Conservation (phyloP, 805 yeast species). For the Spathaspora boniae region DNA sequence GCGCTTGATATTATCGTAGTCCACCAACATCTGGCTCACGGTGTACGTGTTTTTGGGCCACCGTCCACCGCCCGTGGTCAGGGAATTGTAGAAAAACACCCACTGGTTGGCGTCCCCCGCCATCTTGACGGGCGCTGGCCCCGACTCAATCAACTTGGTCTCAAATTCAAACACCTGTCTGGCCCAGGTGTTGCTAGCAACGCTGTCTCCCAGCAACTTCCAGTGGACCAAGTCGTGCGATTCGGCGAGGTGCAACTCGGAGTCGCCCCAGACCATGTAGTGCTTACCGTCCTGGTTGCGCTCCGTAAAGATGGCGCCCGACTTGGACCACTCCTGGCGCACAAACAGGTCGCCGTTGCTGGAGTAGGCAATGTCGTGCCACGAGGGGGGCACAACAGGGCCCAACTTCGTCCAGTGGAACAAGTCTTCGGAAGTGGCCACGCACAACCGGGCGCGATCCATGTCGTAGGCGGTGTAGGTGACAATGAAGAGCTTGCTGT, state of each 20-base stretch:
- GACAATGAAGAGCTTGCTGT: slow-evolving; percentile 29
- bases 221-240: slow-evolving; percentile 34
- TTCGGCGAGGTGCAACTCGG: slow-evolving; percentile 34
- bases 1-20: slow-evolving; percentile 29
- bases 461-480: slow-evolving; percentile 41
- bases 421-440: slow-evolving; percentile 35
- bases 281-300: slow-evolving; percentile 29
- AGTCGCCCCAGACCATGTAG: slow-evolving; percentile 45
- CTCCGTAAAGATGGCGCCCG: slow-evolving; percentile 38
- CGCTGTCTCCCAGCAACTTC: slow-evolving; percentile 16
- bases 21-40: slow-evolving; percentile 39
- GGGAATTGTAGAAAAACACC: slow-evolving; percentile 36
- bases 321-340: slow-evolving; percentile 38
- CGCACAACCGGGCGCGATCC: slow-evolving; percentile 33
- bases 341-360: slow-evolving; percentile 22
- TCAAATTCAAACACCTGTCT: slow-evolving; percentile 28
- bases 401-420: slow-evolving; percentile 38
- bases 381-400: slow-evolving; percentile 27
- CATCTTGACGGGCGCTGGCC: slow-evolving; percentile 40
- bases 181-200: slow-evolving; percentile 21
- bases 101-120: slow-evolving; percentile 29
- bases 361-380: slow-evolving; percentile 31
- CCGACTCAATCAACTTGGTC: slow-evolving; percentile 37
- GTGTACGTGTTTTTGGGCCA: slow-evolving; percentile 30
- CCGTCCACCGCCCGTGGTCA: slow-evolving; percentile 35